Evolutionary conservation across 306 rosid species (phyloP), one percentile per base, ranked within the genome.

Genomic region (Pterocarpus macrocarpus): DNA sequence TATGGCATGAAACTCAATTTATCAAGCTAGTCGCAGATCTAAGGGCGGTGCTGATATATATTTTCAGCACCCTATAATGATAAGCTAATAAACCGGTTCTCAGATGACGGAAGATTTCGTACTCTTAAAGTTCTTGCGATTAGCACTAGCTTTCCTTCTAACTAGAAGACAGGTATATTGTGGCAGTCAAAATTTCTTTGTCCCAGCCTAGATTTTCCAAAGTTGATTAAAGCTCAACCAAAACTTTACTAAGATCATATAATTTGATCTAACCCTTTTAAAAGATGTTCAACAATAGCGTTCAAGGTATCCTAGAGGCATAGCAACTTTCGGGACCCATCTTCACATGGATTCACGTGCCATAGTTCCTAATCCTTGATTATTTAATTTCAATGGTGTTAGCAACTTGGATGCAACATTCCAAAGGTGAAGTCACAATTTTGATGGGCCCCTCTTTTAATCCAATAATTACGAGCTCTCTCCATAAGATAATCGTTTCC

Each of bases 341-440:
- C 90, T 83, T 87, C 93, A 92, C 93, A 80, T 90, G 97, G 85
- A 87, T 81, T 92, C 97, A 85, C 97, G 85, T 86, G 92, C 72
- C 66, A 53, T 75, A 12, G 90, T 82, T 82, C 55, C 87, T 78
- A 87, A 81, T 82, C 82, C 87, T 30, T 59, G 45, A 81, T 78
- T 85, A 81, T 77, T 85, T 77, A 76, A 61, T 83, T 64, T 4
- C 61, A 67, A 85, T 74, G 68, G 73, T 63, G 47, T 82, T 76
- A 69, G 58, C 81, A 72, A 84, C 85, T 90, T 88, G 90, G 68
- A 53, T 33, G 36, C 80, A 79, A 77, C 78, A 62, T 77, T 82
- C 82, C 83, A 80, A 87, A 66, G 80, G 80, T 64, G 82, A 87
- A 82, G 92, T 84, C 82, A 44, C 78, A 80, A 80, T 64, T 52